Percentiles rank a stretch among this genome's conserved stretches.
These are phyloP conservation scores for Hyphodiscus sp. DNA, from an alignment of 2,329 filamentous ascomycete species.

Conservation along the genomic window DNA sequence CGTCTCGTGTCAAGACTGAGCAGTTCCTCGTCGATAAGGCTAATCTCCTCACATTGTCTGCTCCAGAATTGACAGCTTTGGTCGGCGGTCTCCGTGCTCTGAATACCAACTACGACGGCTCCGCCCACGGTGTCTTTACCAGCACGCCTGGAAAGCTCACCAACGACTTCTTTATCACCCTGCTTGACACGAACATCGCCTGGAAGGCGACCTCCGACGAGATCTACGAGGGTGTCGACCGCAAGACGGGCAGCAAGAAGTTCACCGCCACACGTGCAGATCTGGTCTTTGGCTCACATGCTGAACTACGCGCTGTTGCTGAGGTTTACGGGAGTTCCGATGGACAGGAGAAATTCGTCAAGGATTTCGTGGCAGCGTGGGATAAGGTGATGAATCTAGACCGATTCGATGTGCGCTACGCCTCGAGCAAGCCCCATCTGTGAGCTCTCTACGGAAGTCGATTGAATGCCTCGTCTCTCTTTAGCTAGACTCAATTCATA, in stretches of 20 bases:
- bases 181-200: constrained; percentile 58
- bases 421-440: constrained; percentile 1
- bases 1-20: constrained; percentile 55
- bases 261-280: constrained; percentile 65
- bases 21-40: constrained; percentile 67
- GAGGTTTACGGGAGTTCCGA: constrained; percentile 63
- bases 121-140: constrained; percentile 61
- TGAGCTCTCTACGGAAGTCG: background rate
- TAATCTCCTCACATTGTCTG: constrained; percentile 61
- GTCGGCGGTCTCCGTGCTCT: constrained; percentile 66
- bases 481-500: too few relatives aligned
- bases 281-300: constrained; percentile 66
- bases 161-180: constrained; percentile 78
- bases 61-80: constrained; percentile 65
- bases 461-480: too few relatives aligned
- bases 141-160: constrained; percentile 60
- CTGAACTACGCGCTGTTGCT: constrained; percentile 63
- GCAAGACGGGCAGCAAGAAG: constrained; percentile 58
- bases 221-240: constrained; percentile 56
- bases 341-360: constrained; percentile 56
- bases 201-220: constrained; percentile 57
- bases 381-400: constrained; percentile 70
- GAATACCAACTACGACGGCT: constrained; percentile 66
- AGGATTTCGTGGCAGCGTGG: constrained; percentile 67
- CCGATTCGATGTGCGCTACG: constrained; percentile 48